phyloP scores from a whole-genome alignment of 2,329 filamentous ascomycete genomes.

The Colletotrichum paranaense region DNA sequence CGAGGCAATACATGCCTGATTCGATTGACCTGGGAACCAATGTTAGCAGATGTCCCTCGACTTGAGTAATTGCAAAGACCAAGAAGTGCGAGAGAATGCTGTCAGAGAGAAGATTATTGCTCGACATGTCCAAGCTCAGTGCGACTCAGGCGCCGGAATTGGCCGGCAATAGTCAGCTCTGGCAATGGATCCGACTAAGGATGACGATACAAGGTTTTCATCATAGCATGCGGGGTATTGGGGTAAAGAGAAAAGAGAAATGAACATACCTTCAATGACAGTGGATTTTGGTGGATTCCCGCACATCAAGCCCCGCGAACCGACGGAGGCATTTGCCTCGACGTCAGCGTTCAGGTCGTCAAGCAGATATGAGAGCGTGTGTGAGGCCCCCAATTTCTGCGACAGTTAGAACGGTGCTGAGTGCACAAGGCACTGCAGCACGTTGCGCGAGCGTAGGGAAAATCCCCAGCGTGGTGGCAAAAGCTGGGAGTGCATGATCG shows the following conservation, averaged over 20 bases:
- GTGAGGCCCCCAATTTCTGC: constrained; percentile 37
- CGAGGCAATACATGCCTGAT: background rate
- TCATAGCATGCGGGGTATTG: constrained; percentile 64
- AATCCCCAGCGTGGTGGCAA: background rate
- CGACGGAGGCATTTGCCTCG: constrained; percentile 16
- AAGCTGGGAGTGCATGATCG: background rate
- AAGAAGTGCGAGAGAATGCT: constrained; percentile 7
- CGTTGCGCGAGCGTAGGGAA: background rate
- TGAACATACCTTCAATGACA: background rate
- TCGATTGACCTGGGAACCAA: background rate
- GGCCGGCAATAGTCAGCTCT: constrained; percentile 38
- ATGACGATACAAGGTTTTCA: constrained; percentile 95
- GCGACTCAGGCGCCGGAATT: constrained; percentile 39
- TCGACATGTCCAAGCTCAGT: constrained; percentile 56
- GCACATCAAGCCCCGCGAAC: constrained; percentile 27
- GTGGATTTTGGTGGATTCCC: constrained; percentile 8
- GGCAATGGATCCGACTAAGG: constrained; percentile 81
- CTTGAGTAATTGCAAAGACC: background rate
- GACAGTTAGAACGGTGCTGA: constrained; percentile 56
- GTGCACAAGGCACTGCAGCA: constrained; percentile 49
- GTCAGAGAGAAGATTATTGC: constrained; percentile 68
- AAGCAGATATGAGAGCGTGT: background rate
- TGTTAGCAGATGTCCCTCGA: constrained; percentile 2
- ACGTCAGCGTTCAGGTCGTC: background rate
- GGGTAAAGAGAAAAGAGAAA: constrained; percentile 7